Conservation (phyloP, 2,329 filamentous ascomycete genomes). For the Verticillium longisporum region DNA sequence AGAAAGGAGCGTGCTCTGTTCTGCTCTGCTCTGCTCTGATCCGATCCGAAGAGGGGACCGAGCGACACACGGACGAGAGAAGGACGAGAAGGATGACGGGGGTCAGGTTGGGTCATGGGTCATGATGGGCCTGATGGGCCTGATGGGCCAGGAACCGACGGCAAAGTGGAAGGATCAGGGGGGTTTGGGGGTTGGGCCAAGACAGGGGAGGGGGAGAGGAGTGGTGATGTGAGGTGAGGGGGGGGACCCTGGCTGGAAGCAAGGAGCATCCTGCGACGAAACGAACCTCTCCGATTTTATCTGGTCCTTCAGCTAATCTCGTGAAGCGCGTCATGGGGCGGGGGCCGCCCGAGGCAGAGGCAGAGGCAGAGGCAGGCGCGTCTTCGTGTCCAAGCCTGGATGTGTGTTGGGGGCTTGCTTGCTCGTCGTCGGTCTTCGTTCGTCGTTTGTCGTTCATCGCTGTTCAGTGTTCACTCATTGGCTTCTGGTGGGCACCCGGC, state of each 20-base stretch:
- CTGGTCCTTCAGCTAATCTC: not conserved
- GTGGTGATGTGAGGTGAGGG: not conserved
- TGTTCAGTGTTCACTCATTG: too few relatives aligned
- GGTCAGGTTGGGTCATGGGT: constrained; percentile 1
- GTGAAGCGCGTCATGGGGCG: not conserved
- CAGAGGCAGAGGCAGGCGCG: too few relatives aligned
- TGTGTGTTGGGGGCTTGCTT: too few relatives aligned
- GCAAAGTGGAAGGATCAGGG: not conserved
- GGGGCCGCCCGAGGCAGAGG: not conserved
- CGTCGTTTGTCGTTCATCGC: too few relatives aligned
- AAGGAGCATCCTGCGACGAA: constrained; percentile 9
- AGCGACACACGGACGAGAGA: not conserved
- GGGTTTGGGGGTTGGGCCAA: not conserved
- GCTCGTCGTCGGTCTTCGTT: too few relatives aligned
- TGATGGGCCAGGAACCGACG: not conserved
- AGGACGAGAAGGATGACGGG: constrained; percentile 1
- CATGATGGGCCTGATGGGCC: too few relatives aligned
- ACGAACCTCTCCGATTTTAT: constrained; percentile 9
- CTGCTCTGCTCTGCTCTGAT: not conserved
- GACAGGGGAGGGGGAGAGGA: not conserved
- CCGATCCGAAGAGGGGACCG: not conserved
- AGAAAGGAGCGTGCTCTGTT: not conserved
- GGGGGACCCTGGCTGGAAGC: not conserved
- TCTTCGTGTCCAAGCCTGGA: too few relatives aligned
- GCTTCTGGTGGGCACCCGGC: not conserved